Conservation (phyloP, 257 asterid genomes). For the Rauvolfia tetraphylla region DNA sequence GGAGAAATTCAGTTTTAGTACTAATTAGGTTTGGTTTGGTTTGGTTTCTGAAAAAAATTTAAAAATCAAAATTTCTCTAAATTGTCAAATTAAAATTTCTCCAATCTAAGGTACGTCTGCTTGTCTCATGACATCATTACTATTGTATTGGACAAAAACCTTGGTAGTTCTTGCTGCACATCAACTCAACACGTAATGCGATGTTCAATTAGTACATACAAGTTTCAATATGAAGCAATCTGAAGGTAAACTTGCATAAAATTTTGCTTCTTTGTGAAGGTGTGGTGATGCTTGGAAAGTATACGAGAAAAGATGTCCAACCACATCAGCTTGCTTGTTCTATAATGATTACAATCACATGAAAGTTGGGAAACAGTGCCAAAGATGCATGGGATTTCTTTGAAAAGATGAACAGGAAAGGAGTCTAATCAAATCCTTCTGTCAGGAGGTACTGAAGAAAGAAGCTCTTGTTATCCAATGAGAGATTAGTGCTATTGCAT, state of each 20-base stretch:
- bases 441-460: conserved; percentile 80
- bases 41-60: no score
- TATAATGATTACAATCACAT: conserved; percentile 72
- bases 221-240: background rate
- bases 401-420: conserved; percentile 58
- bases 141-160: background rate
- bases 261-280: conserved; percentile 32
- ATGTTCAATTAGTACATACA: background rate
- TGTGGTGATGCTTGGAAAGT: conserved; percentile 82
- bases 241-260: background rate
- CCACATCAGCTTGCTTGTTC: conserved; percentile 86
- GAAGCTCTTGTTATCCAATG: conserved; percentile 85
- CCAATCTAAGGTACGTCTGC: background rate
- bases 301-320: conserved; percentile 49
- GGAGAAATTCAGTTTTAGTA: no score
- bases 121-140: background rate
- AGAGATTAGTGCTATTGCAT: conserved; percentile 69
- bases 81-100: no score
- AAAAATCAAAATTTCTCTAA: no score
- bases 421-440: conserved; percentile 70
- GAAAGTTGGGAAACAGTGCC: conserved; percentile 68
- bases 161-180: background rate
- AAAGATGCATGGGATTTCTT: conserved; percentile 79
- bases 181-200: background rate
- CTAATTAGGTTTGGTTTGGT: no score